These are phyloP conservation scores for Tetrahymena borealis DNA, from an alignment of 73 alveolate genomes.

Conservation along the genomic window DNA sequence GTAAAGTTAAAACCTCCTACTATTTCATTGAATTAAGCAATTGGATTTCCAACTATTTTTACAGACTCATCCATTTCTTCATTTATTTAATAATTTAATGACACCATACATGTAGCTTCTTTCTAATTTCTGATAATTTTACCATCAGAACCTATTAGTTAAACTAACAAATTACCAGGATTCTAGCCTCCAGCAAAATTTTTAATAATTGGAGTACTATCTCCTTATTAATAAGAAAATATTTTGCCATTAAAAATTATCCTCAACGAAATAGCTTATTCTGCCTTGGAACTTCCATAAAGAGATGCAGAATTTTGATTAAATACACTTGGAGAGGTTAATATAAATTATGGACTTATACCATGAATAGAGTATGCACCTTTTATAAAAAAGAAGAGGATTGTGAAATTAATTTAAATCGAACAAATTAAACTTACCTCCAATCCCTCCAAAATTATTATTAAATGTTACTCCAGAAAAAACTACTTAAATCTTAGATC, in stretches of 20 bases:
- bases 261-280: constrained; percentile 20
- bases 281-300: constrained; percentile 27
- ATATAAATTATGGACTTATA: not conserved
- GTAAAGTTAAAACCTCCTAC: not conserved
- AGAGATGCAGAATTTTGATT: constrained; percentile 4
- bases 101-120: not conserved
- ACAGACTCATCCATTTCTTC: constrained; percentile 6
- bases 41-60: not conserved
- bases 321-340: constrained; percentile 5
- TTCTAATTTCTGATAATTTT: not conserved
- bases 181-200: constrained; percentile 6
- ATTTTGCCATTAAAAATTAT: not conserved
- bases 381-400: not conserved
- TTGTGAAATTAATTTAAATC: not conserved
- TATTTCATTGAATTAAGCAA: not conserved
- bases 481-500: constrained; percentile 2
- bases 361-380: constrained; percentile 14
- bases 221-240: not conserved
- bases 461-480: not conserved
- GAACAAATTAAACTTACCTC: not conserved
- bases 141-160: not conserved
- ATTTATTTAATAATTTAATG: not conserved
- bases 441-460: not conserved
- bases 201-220: constrained; percentile 12
- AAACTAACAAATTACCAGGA: not conserved